These are phyloP conservation scores for Decorospora gaudefroyi DNA, from an alignment of 2,329 filamentous ascomycete genomes.

Conservation along the genomic window DNA sequence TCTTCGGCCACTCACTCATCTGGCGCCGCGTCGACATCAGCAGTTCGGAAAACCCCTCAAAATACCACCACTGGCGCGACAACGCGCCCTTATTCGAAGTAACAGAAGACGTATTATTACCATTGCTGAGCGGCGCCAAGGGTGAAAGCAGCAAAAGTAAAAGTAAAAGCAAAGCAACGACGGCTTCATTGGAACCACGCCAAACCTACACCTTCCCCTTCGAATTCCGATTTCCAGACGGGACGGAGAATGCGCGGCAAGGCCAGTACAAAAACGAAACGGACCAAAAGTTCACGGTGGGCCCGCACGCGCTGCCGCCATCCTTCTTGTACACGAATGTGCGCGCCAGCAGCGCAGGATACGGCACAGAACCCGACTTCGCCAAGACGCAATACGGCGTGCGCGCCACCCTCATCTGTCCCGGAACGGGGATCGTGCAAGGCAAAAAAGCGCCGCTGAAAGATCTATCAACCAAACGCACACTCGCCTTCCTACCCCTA, in stretches of 20 bases:
- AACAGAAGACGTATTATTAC: slow-evolving; percentile 17
- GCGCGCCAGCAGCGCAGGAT: not conserved
- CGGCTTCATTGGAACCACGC: slow-evolving; percentile 8
- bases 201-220: slow-evolving; percentile 29
- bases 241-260: slow-evolving; percentile 19
- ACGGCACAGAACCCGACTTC: slow-evolving; percentile 17
- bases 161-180: not conserved
- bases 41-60: slow-evolving; percentile 1
- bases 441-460: slow-evolving; percentile 11
- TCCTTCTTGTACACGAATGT: slow-evolving; percentile 18
- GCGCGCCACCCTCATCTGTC: slow-evolving; percentile 20
- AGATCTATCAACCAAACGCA: slow-evolving; percentile 15
- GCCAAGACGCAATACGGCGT: slow-evolving; percentile 29
- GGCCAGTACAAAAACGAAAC: slow-evolving; percentile 23
- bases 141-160: not conserved
- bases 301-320: slow-evolving; percentile 31
- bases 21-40: slow-evolving; percentile 22
- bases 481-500: slow-evolving; percentile 27
- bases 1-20: slow-evolving; percentile 28
- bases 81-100: slow-evolving; percentile 29
- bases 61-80: slow-evolving; percentile 32
- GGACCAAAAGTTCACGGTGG: slow-evolving; percentile 19
- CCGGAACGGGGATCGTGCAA: slow-evolving; percentile 14
- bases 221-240: slow-evolving; percentile 24
- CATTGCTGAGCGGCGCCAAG: not conserved